Evolutionary conservation across 2,329 filamentous ascomycete species (phyloP).

Genomic region (Diaporthe eres): DNA sequence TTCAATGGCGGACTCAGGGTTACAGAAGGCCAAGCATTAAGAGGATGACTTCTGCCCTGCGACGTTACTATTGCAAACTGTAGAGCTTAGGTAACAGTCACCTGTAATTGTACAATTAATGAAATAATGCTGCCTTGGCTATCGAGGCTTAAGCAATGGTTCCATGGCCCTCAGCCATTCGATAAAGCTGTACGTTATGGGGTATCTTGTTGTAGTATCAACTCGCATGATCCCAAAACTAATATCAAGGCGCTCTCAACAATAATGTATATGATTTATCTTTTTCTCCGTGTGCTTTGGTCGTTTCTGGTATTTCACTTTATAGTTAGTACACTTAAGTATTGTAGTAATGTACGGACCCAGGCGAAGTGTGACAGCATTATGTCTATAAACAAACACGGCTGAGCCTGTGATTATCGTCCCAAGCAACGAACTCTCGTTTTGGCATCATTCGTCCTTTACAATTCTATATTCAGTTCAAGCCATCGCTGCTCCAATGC

Average conservation of each 20-base stretch:
- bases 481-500: not conserved
- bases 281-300: not conserved
- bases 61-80: not conserved
- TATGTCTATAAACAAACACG: not conserved
- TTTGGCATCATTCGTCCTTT: not conserved
- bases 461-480: not conserved
- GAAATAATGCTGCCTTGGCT: not conserved
- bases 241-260: not conserved
- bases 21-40: not conserved
- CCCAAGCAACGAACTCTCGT: not conserved
- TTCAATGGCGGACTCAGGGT: not conserved
- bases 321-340: not conserved
- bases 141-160: not conserved
- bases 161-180: no score
- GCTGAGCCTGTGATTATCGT: no score
- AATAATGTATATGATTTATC: no score
- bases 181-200: not conserved
- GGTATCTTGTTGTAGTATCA: not conserved
- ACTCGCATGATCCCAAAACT: not conserved
- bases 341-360: not conserved
- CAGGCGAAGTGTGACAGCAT: not conserved
- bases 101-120: constrained; percentile 16
- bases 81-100: not conserved
- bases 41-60: not conserved
- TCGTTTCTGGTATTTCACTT: not conserved